These are phyloP conservation scores for Cercophora sp. DNA, from an alignment of 495 filamentous ascomycete species.

Conservation along the genomic window DNA sequence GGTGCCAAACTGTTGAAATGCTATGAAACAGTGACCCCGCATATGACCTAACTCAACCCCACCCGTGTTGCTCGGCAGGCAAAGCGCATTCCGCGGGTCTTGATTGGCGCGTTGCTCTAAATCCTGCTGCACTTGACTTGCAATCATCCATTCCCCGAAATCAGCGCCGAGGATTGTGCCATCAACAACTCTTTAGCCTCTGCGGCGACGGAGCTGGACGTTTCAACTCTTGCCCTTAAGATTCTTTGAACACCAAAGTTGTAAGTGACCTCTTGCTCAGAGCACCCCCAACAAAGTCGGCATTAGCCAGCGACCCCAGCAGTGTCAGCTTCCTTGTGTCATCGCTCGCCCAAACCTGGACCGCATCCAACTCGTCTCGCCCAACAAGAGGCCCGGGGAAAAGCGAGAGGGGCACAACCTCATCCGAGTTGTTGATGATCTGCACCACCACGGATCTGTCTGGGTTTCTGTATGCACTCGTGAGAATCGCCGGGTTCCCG, in stretches of 20 bases:
- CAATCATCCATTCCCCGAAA: neutral
- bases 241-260: too few species aligned
- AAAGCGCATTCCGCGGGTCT: neutral
- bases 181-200: neutral
- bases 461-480: slow-evolving; percentile 15
- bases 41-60: neutral
- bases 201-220: too few species aligned
- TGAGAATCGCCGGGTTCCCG: neutral
- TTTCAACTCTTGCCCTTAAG: too few species aligned
- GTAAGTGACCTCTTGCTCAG: too few species aligned
- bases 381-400: too few species aligned
- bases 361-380: too few species aligned
- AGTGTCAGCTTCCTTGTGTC: too few species aligned
- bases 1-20: neutral
- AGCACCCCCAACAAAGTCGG: too few species aligned
- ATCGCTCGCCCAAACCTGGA: too few species aligned
- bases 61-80: neutral
- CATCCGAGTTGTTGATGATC: slow-evolving; percentile 15
- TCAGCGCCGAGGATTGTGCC: neutral
- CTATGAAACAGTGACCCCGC: neutral
- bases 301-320: too few species aligned
- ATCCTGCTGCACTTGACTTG: neutral
- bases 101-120: neutral
- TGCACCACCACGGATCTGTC: slow-evolving; percentile 14
- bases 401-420: too few species aligned